Percentiles rank a stretch among this genome's conserved stretches.
Evolutionary conservation across 345 rosid genomes (phyloP).

Genomic region (Gossypium anomalum): DNA sequence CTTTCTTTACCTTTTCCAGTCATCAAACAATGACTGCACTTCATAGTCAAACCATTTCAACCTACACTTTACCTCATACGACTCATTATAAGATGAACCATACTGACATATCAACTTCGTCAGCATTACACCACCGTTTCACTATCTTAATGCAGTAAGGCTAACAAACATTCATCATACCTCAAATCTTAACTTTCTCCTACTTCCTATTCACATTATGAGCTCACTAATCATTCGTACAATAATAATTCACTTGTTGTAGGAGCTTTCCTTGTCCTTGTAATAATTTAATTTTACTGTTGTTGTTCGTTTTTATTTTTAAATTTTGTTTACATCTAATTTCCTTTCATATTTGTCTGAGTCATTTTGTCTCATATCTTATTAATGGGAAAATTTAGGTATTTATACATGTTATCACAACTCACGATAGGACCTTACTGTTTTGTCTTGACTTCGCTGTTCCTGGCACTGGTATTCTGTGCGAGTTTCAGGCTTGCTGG

Average conservation of each 20-base stretch:
- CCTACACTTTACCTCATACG: not conserved
- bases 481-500: too few species aligned
- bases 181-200: not conserved
- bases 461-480: too few species aligned
- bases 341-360: too few species aligned
- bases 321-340: too few species aligned
- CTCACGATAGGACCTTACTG: too few species aligned
- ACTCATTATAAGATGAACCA: not conserved
- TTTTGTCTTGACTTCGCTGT: too few species aligned
- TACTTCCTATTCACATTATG: not conserved
- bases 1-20: not conserved
- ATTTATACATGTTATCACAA: too few species aligned
- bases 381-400: too few species aligned
- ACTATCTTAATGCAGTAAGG: not conserved
- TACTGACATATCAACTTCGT: not conserved
- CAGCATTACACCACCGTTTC: constrained; percentile 1
- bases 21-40: constrained; percentile 7
- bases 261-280: not conserved
- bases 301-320: too few species aligned
- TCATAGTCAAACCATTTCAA: constrained; percentile 7
- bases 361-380: too few species aligned
- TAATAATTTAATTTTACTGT: not conserved
- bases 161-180: not conserved
- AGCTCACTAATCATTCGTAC: not conserved
- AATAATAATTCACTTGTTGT: not conserved